A percentile compares a stretch with the other conserved stretches of the same genome.
Conservation (phyloP, 495 filamentous ascomycete species). For the Elaphomyces granulatus region DNA sequence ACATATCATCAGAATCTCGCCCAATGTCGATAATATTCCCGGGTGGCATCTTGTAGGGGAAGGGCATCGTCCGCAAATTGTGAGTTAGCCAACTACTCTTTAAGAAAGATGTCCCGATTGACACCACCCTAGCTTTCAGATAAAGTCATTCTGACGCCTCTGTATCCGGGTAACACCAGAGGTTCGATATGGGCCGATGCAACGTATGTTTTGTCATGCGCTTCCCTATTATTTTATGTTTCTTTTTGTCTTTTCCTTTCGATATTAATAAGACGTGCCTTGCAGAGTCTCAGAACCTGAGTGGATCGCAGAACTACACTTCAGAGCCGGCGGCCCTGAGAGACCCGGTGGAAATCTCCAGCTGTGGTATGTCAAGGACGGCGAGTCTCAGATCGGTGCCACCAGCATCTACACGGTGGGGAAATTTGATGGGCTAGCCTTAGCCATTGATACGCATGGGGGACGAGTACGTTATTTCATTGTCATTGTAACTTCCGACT, state of each 20-base stretch:
- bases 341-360: constrained; percentile 79
- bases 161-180: constrained; percentile 71
- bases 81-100: constrained; percentile 12
- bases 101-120: neutral
- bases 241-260: neutral
- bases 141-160: constrained; percentile 82
- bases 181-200: constrained; percentile 69
- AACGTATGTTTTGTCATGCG: constrained; percentile 32
- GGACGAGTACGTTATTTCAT: constrained; percentile 37
- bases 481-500: neutral
- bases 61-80: constrained; percentile 52
- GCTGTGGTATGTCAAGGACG: constrained; percentile 77
- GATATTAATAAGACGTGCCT: constrained; percentile 8
- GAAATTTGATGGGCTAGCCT: constrained; percentile 71
- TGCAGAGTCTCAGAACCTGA: constrained; percentile 35
- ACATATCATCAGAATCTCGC: constrained; percentile 38
- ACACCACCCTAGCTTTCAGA: constrained; percentile 49
- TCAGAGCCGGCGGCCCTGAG: constrained; percentile 76
- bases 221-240: constrained; percentile 5
- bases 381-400: constrained; percentile 45
- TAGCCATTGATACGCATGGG: constrained; percentile 79
- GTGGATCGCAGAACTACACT: constrained; percentile 75
- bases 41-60: constrained; percentile 58
- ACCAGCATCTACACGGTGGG: constrained; percentile 70
- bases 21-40: constrained; percentile 40